Conservation (phyloP, 1,139 yeast species). For the Debaryomyces nepalensis region DNA sequence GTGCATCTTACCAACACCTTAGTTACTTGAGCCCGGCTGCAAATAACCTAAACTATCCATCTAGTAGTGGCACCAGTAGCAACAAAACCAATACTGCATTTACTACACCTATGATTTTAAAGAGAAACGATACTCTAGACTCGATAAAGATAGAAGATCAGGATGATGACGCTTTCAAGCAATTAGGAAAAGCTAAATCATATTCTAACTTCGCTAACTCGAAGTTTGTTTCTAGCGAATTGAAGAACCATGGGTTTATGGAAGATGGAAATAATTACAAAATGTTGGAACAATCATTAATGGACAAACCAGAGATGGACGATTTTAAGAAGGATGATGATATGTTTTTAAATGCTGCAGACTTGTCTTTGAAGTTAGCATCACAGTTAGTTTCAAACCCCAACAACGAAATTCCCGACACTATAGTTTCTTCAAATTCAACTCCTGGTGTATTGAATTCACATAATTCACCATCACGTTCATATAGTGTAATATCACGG, state of each 20-base stretch:
- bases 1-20: slow-evolving; percentile 11
- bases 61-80: slow-evolving; percentile 12
- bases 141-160: slow-evolving; percentile 45
- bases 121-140: slow-evolving; percentile 33
- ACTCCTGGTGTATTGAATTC: slow-evolving; percentile 24
- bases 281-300: slow-evolving; percentile 8
- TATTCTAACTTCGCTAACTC: slow-evolving; percentile 20
- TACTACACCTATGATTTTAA: slow-evolving; percentile 20
- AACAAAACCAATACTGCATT: slow-evolving; percentile 13
- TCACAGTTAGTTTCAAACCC: slow-evolving; percentile 23
- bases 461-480: slow-evolving; percentile 15
- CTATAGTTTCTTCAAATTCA: slow-evolving; percentile 22
- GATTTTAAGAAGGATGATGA: slow-evolving; percentile 14
- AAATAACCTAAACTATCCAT: slow-evolving; percentile 8
- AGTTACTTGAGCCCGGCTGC: slow-evolving; percentile 15
- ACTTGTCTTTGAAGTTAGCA: slow-evolving; percentile 31
- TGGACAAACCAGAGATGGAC: slow-evolving; percentile 6
- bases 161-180: slow-evolving; percentile 51
- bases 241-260: neutral
- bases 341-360: slow-evolving; percentile 26
- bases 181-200: slow-evolving; percentile 45
- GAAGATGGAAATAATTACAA: slow-evolving; percentile 1
- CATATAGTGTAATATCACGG: slow-evolving; percentile 10
- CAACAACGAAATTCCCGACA: slow-evolving; percentile 15
- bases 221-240: slow-evolving; percentile 2